Base-by-base conservation (phyloP, 345 rosid species). In the Heritiera littoralis region DNA sequence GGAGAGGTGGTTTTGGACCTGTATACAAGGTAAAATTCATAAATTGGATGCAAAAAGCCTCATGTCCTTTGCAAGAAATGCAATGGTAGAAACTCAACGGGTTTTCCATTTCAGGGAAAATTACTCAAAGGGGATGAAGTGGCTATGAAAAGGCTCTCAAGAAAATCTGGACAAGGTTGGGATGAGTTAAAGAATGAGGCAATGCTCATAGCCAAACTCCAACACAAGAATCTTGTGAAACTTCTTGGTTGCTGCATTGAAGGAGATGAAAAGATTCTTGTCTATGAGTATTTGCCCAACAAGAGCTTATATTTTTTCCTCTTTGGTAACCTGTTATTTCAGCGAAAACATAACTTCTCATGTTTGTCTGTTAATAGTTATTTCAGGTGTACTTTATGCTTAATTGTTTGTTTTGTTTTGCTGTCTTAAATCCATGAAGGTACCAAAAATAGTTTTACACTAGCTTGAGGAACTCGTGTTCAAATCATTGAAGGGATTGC, bases 1-100 rank as follows among this genome's bases (percentile, higher is more conserved):
- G 78, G 78, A 43, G 78, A 75, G 68, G 78, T 60, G 78, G 78
- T 13, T 75, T 75, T 75, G 78, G 78, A 60, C 67, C 78, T 23
- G 78, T 75, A 2, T 75, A 75, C 69, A 61, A 60, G 78, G 70
- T 76, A 48, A 28, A 45, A 28, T 59, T 41, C 69, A 28, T 0
- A 23, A 0, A 23, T 18, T 56, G 3, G 60, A 18, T 18, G 28
- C 28, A 17, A 15, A 54, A 17, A 17, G 23, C 59, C 20, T 54
- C 59, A 2, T 17, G 63, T 58, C 32, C 5, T 7, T 58, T 59
- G 64, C 64, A 59, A 59, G 30, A 20, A 17, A 9, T 17, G 8
- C 23, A 55, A 18, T n/a, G n/a, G n/a, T n/a, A 11, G 40, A 30
- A 61, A 30, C 7, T 28, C 28, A 55, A 72, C 8, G 35, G 71